Base-by-base conservation (phyloP, 2,329 filamentous ascomycete genomes). In the Apiospora saccharicola region DNA sequence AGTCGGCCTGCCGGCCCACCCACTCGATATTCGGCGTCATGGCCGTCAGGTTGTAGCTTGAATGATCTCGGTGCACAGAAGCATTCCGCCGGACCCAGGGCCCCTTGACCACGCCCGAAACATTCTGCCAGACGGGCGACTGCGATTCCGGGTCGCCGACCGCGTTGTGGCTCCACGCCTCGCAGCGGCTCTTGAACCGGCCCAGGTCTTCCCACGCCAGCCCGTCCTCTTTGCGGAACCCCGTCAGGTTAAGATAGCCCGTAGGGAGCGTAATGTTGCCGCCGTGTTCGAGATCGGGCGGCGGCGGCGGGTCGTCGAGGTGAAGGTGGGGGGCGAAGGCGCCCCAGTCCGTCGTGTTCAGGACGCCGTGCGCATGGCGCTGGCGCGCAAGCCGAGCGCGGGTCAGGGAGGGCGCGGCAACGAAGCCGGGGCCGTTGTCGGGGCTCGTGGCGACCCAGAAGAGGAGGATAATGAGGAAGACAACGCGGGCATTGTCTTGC, bases 151-250 rank as follows among this genome's bases (percentile, higher is more conserved):
- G 80, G 3, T 83, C 81, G 3, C 83, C 82, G 37, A 85, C 79
- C 53, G 87, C 88, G 77, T 88, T 86, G 70, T 83, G 85, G 75
- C 87, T 91, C 80, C 88, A 91, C 76, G 91, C 86, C 71, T 89
- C 85, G 71, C 91, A 93, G 75, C 89, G 88, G 73, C 91, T 83
- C 79, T 90, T 90, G 72, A 95, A 94, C 0, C 85, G 83, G 0
- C 85, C 85, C 30, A 98, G 84, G 72, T 94, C 87, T 46, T 91
- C 88, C 95, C 95, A 98, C 1, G 90, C 92, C 81, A 93, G 94
- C 5, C 89, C 90, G 82, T 97, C 93, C 26, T 90, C 88, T 67
- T 90, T 84, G 68, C 93, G 89, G 74, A 97, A 91, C 0, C 96
- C 96, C 2, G 93, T 93, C 70, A 98, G 84, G 76, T 94, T 94